Evolutionary conservation across 1,139 yeast genomes (phyloP), one percentile per base, ranked within the genome.

Genomic region (Candida sp.): DNA sequence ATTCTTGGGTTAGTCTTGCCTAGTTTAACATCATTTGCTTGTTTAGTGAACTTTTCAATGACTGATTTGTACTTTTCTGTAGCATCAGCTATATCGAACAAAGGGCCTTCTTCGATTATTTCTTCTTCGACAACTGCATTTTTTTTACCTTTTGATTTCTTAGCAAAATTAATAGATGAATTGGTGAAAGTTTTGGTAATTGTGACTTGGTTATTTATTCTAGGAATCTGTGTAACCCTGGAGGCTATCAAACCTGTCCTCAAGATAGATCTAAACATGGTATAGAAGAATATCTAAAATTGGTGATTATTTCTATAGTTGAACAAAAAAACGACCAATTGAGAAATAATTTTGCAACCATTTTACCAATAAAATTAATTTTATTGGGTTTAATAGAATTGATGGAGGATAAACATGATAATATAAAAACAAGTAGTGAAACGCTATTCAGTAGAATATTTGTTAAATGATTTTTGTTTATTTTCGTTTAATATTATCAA

Each of bases 1-100:
- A 85, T 75, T 32, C 71, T 69, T 1, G 91, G 84, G 50, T 82
- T 82, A 4, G 87, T 71, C 45, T 77, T 79, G 2, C 95, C 95
- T 54, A 82, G 68, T 54, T 82, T 86, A 42, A 81, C 67, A 48
- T 83, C 89, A 40, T 75, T 76, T 27, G 84, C 70, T 42, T 70
- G 73, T 50, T 81, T 81, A 44, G 73, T 66, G 58, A 83, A 87
- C 40, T 64, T 61, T 2, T 75, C 80, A 7, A 86, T 49, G 0
- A 84, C 66, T 3, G 62, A 60, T 29, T 77, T 72, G 54, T 81
- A 83, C 43, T 73, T 70, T 3, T 56, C 44, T 35, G 75, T 78
- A 6, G 80, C 70, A 39, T 69, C 68, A 39, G 65, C 56, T 42
- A 77, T 54, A 55, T 73, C 70, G 21, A 72, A 60, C 27, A 56